phyloP scores from a whole-genome alignment of 805 yeast genomes.

The Komagataella ulmi region DNA sequence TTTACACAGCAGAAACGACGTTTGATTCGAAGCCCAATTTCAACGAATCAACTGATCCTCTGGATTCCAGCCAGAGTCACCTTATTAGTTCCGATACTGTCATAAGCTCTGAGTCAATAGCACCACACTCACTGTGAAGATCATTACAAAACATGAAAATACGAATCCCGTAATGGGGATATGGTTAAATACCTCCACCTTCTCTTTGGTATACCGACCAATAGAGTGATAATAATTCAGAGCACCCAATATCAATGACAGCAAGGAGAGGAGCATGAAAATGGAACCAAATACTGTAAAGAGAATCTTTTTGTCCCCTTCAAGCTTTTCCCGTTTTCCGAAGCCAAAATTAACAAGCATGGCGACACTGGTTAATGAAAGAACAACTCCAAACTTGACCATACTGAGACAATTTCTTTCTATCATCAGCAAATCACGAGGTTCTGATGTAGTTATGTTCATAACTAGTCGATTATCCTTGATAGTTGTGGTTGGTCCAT shows the following conservation, averaged over 20 bases:
- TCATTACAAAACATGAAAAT: constrained; percentile 19
- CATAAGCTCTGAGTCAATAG: constrained; percentile 5
- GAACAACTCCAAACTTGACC: constrained; percentile 29
- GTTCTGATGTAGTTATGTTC: constrained; percentile 29
- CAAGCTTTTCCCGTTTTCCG: constrained; percentile 13
- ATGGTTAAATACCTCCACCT: constrained; percentile 24
- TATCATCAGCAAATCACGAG: constrained; percentile 39
- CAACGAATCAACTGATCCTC: not conserved
- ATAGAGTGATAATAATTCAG: constrained; percentile 29
- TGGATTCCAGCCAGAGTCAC: not conserved
- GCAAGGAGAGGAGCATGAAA: constrained; percentile 23
- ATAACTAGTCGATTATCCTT: constrained; percentile 9
- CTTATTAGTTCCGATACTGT: not conserved
- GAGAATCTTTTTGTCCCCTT: constrained; percentile 7
- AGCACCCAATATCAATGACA: constrained; percentile 23
- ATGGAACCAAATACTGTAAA: constrained; percentile 21
- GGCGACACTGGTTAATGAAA: constrained; percentile 33
- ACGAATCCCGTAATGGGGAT: constrained; percentile 20
- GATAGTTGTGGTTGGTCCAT: not conserved
- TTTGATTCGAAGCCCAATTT: not conserved
- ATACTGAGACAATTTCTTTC: constrained; percentile 40
- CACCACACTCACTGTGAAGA: constrained; percentile 21
- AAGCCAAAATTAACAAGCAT: constrained; percentile 30
- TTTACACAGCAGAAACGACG: not conserved
- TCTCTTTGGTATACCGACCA: constrained; percentile 26